Base-by-base conservation (phyloP, 345 rosid species). In the Citrus mangshanensis region DNA sequence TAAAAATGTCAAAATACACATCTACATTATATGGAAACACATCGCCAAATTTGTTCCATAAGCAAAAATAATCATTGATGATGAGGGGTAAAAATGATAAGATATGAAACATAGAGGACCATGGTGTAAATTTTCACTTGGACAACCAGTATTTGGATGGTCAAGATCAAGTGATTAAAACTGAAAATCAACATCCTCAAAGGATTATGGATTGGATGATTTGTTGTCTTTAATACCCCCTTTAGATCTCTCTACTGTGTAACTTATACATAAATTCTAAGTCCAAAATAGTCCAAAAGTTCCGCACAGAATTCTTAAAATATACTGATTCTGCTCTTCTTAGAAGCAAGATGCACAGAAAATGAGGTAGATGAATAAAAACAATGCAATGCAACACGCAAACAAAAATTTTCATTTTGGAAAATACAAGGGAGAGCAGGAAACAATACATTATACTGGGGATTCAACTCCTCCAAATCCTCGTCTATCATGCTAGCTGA, bases 401-500 rank as follows among this genome's bases (percentile, higher is more conserved):
- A 58, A 70, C 56, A 9, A 66, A 6, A 12, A 38, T 27, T 2
- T 51, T 34, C 24, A 7, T 27, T 51, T 6, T 6, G 46, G 27
- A 2, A 65, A 65, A 35, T 7, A 70, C 40, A 13, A 74, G 42
- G 46, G 40, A 79, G 62, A 68, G 58, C 32, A 75, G 27, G 32
- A 55, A 22, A 70, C 13, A 7, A 65, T 87, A 89, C 93, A 72
- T 83, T 85, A 38, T 78, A 73, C 78, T 81, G 81, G 46, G 83
- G 73, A 67, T 77, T 75, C 75, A 84, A 75, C 51, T 79, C 92
- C 59, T 58, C 84, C 61, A 63, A 79, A 30, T 73, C 91, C 67
- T 87, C 84, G 32, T 75, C 86, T 21, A 83, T 58, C 61, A 76
- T 75, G 32, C 81, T 85, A 32, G 32, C 76, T 10, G 89, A 77